Conservation (phyloP, 306 rosid species). For the Acmispon strigosus region DNA sequence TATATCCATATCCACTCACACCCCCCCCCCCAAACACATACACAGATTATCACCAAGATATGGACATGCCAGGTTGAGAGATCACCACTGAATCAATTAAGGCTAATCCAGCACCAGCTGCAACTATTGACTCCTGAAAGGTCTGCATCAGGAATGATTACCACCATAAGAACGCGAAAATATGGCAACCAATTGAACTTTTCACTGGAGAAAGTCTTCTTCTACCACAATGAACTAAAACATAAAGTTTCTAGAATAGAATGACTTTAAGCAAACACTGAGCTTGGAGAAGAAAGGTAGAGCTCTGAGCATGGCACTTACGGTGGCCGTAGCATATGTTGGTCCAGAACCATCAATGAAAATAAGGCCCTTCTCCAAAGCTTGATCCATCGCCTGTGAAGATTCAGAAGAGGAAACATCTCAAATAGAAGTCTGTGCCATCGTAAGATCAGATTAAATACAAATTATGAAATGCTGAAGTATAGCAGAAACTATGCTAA, state of each 20-base stretch:
- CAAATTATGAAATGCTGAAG: neutral
- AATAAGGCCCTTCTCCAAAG: constrained; percentile 67
- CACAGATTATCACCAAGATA: constrained; percentile 38
- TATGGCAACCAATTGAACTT: neutral
- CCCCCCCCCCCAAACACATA: constrained; percentile 33
- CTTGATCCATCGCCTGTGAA: constrained; percentile 69
- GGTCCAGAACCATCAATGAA: constrained; percentile 81
- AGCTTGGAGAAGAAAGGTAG: constrained; percentile 13
- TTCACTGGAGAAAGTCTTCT: neutral
- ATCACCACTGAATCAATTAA: constrained; percentile 92
- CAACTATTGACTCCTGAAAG: constrained; percentile 67
- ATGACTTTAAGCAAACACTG: constrained; percentile 5
- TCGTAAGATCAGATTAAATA: neutral
- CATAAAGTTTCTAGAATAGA: neutral
- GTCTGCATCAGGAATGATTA: constrained; percentile 74
- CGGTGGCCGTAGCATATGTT: constrained; percentile 89
- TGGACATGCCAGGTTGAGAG: constrained; percentile 50
- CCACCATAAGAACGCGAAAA: constrained; percentile 28
- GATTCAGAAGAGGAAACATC: constrained; percentile 2
- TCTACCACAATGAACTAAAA: constrained; percentile 2
- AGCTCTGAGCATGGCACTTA: constrained; percentile 27
- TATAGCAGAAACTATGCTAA: neutral
- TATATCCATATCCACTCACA: constrained; percentile 26
- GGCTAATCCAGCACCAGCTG: constrained; percentile 88
- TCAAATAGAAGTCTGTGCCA: neutral